Conservation (phyloP, 2,329 filamentous ascomycete species). For the Diaporthe australafricana region DNA sequence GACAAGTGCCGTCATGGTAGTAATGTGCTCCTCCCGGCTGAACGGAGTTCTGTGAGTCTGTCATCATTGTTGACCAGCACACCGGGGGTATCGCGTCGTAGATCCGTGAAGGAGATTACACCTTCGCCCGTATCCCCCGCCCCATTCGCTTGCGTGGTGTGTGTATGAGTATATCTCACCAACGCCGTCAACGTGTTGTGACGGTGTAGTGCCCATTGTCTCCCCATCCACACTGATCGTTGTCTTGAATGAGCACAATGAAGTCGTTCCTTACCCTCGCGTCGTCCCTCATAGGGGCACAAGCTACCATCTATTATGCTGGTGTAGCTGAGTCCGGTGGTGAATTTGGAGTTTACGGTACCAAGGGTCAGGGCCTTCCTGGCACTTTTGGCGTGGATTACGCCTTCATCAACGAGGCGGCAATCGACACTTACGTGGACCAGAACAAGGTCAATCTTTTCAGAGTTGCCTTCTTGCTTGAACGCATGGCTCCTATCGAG, state of each 20-base stretch:
- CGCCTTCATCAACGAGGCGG: conserved; percentile 58
- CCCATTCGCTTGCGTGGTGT: neutral
- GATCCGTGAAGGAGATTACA: conserved; percentile 6
- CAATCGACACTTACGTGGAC: conserved; percentile 58
- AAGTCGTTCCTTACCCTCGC: conserved; percentile 38
- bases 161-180: conserved; percentile 14
- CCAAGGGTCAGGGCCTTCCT: conserved; percentile 56
- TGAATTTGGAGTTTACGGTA: conserved; percentile 57
- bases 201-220: neutral
- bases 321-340: conserved; percentile 60
- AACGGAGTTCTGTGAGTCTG: neutral
- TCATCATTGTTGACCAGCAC: neutral
- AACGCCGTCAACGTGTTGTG: neutral
- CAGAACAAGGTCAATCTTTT: conserved; percentile 60
- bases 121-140: neutral
- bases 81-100: neutral
- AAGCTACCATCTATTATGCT: conserved; percentile 59
- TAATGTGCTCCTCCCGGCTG: neutral
- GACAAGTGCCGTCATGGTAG: neutral
- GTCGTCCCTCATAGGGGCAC: conserved; percentile 43
- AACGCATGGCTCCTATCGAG: conserved; percentile 60
- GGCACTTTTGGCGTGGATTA: conserved; percentile 62
- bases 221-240: neutral
- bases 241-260: conserved; percentile 39
- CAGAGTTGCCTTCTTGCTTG: conserved; percentile 61